Base-by-base conservation (phyloP, 1,139 yeast species). In the Geotrichum cucujoidarum region DNA sequence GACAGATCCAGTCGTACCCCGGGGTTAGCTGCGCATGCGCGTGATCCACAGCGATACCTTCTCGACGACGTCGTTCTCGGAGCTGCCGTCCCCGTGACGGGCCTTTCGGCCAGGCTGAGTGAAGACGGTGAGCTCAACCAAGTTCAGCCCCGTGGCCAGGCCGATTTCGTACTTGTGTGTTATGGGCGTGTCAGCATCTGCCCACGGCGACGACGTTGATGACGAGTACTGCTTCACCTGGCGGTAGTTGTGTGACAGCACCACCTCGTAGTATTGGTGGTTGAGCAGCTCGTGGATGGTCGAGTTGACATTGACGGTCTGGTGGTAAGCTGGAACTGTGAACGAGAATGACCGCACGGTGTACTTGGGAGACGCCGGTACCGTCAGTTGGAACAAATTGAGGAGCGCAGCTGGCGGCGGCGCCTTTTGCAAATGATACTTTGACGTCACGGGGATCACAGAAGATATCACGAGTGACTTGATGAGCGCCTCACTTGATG, bases 271-370 rank as follows among this genome's bases (percentile, higher is more conserved):
- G 38, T 58, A 56, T n/a, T 64, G 57, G 31, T 49, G 43, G 39
- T 60, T 56, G 40, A 67, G 51, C n/a, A 54, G 50, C 32, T 57
- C 57, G 53, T 65, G 59, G 32, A 67, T 54, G 32, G 53, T 53
- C 14, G 63, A 60, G 7, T 59, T 51, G 31, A 67, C 48, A 31
- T 58, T 55, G 47, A 67, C 48, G 7, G 63, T 57, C 27, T 59
- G 59, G 49, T 66, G 70, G 52, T 60, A 61, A 25, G 59, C 43
- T 2, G 70, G 66, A 39, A 67, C 53, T 4, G 64, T 55, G 22
- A 66, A 55, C n/a, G 67, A 50, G 43, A 52, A 63, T 2, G 67
- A 56, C 37, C 62, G 64, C 37, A 62, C 56, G 4, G 55, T 56
- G 41, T 58, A 60, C 17, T 51, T 54, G 14, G 57, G 55, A 4